Conservation (phyloP, 345 rosid genomes). For the Eucalyptus guilfoylei region DNA sequence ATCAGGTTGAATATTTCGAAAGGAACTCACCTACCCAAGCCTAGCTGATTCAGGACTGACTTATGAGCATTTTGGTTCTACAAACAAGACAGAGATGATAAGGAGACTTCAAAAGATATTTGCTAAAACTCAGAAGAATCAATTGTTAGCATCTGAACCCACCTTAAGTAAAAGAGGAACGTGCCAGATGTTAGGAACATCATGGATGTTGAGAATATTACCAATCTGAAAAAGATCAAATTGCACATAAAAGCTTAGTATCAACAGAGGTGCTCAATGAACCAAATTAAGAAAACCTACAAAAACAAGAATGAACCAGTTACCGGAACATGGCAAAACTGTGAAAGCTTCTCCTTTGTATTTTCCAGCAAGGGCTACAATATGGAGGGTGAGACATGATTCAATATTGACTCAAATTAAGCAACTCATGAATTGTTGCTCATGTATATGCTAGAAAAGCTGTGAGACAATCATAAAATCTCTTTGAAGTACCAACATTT, state of each 20-base stretch:
- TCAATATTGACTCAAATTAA: background rate
- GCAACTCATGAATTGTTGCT: background rate
- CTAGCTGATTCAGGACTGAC: slow-evolving; percentile 69
- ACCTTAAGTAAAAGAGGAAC: slow-evolving; percentile 84
- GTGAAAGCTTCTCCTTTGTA: slow-evolving; percentile 83
- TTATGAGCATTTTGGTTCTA: slow-evolving; percentile 93
- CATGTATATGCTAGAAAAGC: background rate
- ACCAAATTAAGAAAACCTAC: background rate
- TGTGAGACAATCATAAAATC: background rate
- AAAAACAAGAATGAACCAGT: slow-evolving; percentile 7
- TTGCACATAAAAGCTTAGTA: background rate
- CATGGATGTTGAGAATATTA: slow-evolving; percentile 77
- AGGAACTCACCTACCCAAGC: slow-evolving; percentile 49
- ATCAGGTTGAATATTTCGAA: background rate
- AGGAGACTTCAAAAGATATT: background rate
- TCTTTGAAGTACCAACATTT: background rate
- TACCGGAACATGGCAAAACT: slow-evolving; percentile 97
- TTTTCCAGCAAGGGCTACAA: slow-evolving; percentile 69
- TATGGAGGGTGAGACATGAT: background rate
- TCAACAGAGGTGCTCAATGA: background rate
- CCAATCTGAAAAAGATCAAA: slow-evolving; percentile 31
- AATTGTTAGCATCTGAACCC: slow-evolving; percentile 8
- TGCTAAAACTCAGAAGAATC: background rate
- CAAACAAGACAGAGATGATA: background rate
- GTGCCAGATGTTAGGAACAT: slow-evolving; percentile 98